Conservation (phyloP, 1,284 basidiomycete genomes). For the Coniophora puteana region DNA sequence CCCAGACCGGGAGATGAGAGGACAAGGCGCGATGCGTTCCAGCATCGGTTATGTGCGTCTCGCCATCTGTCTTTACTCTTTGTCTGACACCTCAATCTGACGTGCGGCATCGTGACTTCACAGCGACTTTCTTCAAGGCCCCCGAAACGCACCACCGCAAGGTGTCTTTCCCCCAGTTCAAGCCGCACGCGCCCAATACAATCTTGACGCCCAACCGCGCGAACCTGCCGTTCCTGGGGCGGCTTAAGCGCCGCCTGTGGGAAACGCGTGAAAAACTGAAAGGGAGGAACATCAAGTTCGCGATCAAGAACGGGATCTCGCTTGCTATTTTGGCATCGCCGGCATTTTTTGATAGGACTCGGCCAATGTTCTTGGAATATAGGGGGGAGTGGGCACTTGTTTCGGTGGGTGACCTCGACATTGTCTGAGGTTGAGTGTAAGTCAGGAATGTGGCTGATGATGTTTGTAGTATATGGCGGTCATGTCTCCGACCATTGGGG, state of each 20-base stretch:
- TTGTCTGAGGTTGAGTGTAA: slow-evolving; percentile 11
- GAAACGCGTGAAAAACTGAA: slow-evolving; percentile 63
- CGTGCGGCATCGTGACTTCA: background rate
- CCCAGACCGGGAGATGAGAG: too few relatives aligned
- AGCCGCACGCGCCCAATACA: slow-evolving; percentile 80
- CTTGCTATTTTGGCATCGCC: slow-evolving; percentile 80
- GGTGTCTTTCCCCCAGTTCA: slow-evolving; percentile 79
- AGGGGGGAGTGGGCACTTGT: slow-evolving; percentile 95
- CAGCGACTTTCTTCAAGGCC: slow-evolving; percentile 63
- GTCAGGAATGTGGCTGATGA: slow-evolving; percentile 8
- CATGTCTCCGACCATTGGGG: slow-evolving; percentile 85
- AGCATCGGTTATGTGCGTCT: slow-evolving; percentile 39
- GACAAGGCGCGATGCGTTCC: too few relatives aligned
- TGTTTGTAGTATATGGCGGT: slow-evolving; percentile 74
- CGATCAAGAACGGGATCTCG: slow-evolving; percentile 84
- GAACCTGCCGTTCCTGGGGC: slow-evolving; percentile 55
- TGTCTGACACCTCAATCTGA: slow-evolving; percentile 12
- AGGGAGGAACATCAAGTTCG: slow-evolving; percentile 82
- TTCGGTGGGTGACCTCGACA: slow-evolving; percentile 50
- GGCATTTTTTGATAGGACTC: slow-evolving; percentile 78
- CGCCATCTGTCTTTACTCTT: background rate
- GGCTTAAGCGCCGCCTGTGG: slow-evolving; percentile 75
- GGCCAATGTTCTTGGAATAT: slow-evolving; percentile 77
- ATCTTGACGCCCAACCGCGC: slow-evolving; percentile 70
- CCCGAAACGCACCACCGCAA: slow-evolving; percentile 53